Evolutionary conservation across 1,139 yeast species (phyloP), one percentile per base, ranked within the genome.

Genomic region (Suhomyces wounanorum): DNA sequence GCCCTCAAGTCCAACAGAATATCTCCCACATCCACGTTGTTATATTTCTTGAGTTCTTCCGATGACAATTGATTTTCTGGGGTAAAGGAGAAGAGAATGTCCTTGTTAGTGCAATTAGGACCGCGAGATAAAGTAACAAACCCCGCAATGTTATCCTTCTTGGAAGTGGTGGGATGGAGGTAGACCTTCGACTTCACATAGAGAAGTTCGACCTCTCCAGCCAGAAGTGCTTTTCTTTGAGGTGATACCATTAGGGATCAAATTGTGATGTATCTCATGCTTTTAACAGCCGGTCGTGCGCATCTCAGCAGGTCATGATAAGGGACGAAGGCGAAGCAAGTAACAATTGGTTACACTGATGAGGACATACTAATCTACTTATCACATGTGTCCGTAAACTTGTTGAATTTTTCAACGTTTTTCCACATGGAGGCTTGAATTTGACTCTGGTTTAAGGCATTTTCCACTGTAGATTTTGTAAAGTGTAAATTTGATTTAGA

Each of bases 101-200:
- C 96, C 38, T 75, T 75, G 55, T 81, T 81, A 18, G 81, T 64
- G 7, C 78, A 65, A 38, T 79, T 80, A 39, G 80, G 79, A 2
- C 85, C 84, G 42, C 79, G 72, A 13, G 85, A 79, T 25, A 94
- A 72, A 8, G 87, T 73, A 40, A 94, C 64, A 62, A 79, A 89
- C 2, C 99, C 99, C 0, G 86, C 68, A 21, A 92, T 74, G 62
- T 92, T 91, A 64, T 92, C 97, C 54, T 74, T 77, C 43, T 89
- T 81, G 16, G 85, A 78, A 14, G 82, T 76, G 1, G 95, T 81
- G 3, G 96, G 96, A 66, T 94, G 99, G 7, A 91, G 79, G 64
- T 84, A 90, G 3, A 87, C 90, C 66, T 87, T 84, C 1, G 90
- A 79, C 63, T 86, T 86, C 42, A 72, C 83, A 67, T 75, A 83